A percentile compares a stretch with the other conserved stretches of the same genome.
phyloP scores from a whole-genome alignment of 345 rosid species.

The Combretum micranthum region DNA sequence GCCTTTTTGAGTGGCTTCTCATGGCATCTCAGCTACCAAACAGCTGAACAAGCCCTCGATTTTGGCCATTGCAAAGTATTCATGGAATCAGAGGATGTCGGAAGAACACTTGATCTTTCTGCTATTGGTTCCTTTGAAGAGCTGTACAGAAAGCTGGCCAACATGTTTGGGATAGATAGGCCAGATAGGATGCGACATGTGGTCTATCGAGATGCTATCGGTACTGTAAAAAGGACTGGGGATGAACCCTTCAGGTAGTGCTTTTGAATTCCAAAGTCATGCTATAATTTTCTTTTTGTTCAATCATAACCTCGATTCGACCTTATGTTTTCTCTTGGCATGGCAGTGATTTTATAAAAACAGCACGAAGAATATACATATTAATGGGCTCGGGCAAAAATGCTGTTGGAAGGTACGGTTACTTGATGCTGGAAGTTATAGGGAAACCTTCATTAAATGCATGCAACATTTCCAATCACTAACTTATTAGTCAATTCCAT shows the following conservation, averaged over 20 bases:
- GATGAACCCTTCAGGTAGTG: conserved; percentile 85
- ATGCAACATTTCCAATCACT: too few species aligned
- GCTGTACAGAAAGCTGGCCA: conserved; percentile 49
- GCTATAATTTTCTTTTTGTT: not conserved
- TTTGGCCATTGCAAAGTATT: conserved; percentile 89
- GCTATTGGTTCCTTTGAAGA: conserved; percentile 74
- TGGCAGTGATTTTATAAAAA: conserved; percentile 56
- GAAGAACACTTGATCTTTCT: conserved; percentile 78
- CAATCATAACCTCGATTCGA: not conserved
- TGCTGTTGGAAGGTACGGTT: conserved; percentile 44
- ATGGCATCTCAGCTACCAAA: conserved; percentile 36
- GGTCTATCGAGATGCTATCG: conserved; percentile 60
- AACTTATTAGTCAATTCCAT: too few species aligned
- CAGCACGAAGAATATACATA: conserved; percentile 69
- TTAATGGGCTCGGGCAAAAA: conserved; percentile 43
- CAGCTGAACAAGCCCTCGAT: conserved; percentile 30
- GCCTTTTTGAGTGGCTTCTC: conserved; percentile 22
- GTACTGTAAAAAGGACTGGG: conserved; percentile 52
- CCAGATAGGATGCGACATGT: conserved; percentile 49
- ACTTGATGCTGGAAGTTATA: too few species aligned
- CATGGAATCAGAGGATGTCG: conserved; percentile 85
- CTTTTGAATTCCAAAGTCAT: not conserved
- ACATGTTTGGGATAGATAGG: conserved; percentile 70
- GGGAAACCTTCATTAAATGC: too few species aligned
- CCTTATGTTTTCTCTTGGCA: not conserved